Base-by-base conservation (phyloP, 768 basidiomycete genomes). In the Strobilomyces confusus region DNA sequence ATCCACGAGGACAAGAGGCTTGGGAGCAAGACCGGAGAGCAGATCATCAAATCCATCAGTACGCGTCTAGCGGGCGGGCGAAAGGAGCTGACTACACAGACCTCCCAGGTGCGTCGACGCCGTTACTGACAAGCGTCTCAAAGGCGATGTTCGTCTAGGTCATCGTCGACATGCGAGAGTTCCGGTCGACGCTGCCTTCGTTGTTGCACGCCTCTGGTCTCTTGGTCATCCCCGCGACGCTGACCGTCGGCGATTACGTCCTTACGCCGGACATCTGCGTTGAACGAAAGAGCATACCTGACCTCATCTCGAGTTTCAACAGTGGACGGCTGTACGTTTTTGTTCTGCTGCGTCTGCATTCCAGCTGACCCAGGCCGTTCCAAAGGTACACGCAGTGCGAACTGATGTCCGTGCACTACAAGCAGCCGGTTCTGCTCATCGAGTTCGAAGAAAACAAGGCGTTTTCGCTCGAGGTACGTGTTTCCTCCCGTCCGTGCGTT, bases 371-470 rank as follows among this genome's bases (percentile, higher is more conserved):
- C 38, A 48, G 59, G 15, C 57, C 32, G 11, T 43, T 11, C 42
- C 20, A 3, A 59, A 98, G 95, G 55, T 97, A 95, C 67, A 90
- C 93, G 0, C 97, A 99, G 65, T 98, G 95, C 73, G 95, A 98
- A 70, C 68, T 92, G 20, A 98, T 99, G 95, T 93, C 90, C 0
- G 87, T 86, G 15, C 89, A 98, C 67, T 98, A 99, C 74, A 97
- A 93, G 70, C 84, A 88, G 19, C 95, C 95, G 0, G 78, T 99
- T 48, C 75, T 99, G 15, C 76, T 98, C 11, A 97, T 98, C 61
- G 95, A 99, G 66, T 98, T 98, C 57, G 95, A 98, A 66, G 93
- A 98, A 72, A 89, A 97, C 69, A 98, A 95, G 62, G 85, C 92
- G 0, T 97, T 98, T 69, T 88, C 89, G 0, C 77, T 98, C 12